A percentile compares a stretch with the other conserved stretches of the same genome.
Conservation (phyloP, 73 alveolate species). For the Tetrahymena malaccensis region DNA sequence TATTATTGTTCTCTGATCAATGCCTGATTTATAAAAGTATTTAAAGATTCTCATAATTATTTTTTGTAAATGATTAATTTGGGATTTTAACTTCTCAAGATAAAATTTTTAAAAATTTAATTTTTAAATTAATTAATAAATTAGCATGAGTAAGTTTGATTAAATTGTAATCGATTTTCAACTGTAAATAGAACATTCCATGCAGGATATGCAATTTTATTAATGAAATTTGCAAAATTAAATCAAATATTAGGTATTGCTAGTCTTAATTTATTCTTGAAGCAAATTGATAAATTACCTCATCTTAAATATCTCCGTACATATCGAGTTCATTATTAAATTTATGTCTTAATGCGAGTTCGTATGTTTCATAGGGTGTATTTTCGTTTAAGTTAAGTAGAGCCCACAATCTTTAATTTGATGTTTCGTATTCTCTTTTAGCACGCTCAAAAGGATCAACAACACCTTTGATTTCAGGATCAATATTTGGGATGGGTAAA, state of each 20-base stretch:
- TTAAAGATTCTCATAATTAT: too few species aligned
- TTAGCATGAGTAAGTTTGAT: neutral
- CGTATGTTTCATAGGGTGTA: neutral
- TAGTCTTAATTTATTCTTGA: neutral
- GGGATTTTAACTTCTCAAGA: neutral
- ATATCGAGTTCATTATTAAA: neutral
- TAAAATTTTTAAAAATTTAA: too few species aligned
- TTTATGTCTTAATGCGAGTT: neutral
- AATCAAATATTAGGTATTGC: neutral
- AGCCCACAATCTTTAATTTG: neutral
- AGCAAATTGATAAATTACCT: neutral
- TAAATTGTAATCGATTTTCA: neutral
- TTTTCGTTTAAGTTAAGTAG: neutral
- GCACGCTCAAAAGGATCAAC: neutral
- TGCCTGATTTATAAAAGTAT: neutral
- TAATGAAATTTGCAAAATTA: neutral
- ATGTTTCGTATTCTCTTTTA: neutral
- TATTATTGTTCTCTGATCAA: constrained; percentile 45
- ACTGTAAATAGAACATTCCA: neutral
- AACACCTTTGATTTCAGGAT: neutral
- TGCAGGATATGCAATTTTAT: neutral
- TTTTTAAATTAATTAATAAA: too few species aligned
- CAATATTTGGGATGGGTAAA: neutral
- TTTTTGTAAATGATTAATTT: too few species aligned
- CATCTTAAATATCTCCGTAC: neutral